Percentiles rank a stretch among this genome's conserved stretches.
phyloP scores from a whole-genome alignment of 2,329 filamentous ascomycete genomes.

The Sporothrix protearum region DNA sequence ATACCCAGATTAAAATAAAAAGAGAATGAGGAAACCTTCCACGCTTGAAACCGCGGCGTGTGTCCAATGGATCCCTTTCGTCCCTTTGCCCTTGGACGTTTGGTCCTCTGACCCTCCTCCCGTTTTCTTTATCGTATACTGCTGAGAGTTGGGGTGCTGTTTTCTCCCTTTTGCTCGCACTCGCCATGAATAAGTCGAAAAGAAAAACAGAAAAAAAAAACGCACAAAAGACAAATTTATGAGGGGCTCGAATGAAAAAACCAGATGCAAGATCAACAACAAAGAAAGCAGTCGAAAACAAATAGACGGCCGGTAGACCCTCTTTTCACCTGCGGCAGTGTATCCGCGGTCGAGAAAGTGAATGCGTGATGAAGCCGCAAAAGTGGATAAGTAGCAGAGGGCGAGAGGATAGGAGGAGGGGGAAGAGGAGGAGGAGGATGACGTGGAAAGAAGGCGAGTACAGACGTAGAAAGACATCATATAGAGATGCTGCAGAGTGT shows the following conservation, averaged over 20 bases:
- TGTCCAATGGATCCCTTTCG: not conserved
- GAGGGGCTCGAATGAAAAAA: not conserved
- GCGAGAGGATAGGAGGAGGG: not conserved
- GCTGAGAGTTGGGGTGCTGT: not conserved
- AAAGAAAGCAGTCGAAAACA: not conserved
- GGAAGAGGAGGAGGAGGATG: not conserved
- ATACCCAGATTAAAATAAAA: not conserved
- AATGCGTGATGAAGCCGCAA: not conserved
- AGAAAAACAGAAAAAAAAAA: not conserved
- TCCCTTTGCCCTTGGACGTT: not conserved
- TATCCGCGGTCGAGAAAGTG: not conserved
- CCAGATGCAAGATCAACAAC: not conserved
- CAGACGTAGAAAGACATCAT: not conserved
- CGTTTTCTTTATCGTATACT: constrained; percentile 12
- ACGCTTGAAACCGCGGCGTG: not conserved
- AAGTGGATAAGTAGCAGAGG: not conserved
- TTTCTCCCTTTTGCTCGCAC: not conserved
- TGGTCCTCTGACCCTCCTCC: not conserved
- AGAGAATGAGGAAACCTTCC: not conserved
- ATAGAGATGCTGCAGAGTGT: constrained; percentile 9
- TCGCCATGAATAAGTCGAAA: too few species aligned
- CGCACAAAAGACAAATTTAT: not conserved
- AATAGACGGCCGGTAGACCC: not conserved
- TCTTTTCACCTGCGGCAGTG: not conserved
- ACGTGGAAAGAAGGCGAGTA: not conserved